Conservation (phyloP, 257 asterid genomes). For the Lavandula angustifolia region DNA sequence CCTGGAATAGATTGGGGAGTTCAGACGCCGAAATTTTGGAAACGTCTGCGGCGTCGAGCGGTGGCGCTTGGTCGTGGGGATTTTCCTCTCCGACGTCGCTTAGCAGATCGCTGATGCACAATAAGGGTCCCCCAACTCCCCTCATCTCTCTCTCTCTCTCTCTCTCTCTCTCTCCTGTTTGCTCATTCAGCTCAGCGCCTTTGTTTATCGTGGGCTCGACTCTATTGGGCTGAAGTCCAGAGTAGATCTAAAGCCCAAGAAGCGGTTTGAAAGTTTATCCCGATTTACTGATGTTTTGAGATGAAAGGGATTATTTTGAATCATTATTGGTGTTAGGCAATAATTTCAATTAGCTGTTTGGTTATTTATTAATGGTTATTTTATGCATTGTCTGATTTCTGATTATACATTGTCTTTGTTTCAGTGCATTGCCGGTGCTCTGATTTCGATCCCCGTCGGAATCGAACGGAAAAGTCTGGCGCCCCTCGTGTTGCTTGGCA, state of each 20-base stretch:
- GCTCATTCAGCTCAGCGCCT: no score
- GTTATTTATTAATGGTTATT: no score
- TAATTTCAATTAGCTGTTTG: no score
- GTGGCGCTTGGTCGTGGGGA: constrained; percentile 34
- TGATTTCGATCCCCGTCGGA: constrained; percentile 92
- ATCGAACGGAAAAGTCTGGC: constrained; percentile 80
- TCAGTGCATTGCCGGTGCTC: no score
- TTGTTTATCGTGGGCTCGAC: not conserved
- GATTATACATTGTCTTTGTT: no score
- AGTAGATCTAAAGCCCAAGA: no score
- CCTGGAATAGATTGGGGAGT: constrained; percentile 72
- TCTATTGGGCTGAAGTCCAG: constrained; percentile 16
- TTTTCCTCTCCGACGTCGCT: constrained; percentile 67
- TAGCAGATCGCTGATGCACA: constrained; percentile 84
- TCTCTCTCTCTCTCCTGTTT: no score
- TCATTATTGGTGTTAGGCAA: no score
- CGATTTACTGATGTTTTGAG: no score
- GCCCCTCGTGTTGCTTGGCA: constrained; percentile 93
- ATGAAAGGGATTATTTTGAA: no score
- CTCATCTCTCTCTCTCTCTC: constrained; percentile 49
- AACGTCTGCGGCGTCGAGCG: constrained; percentile 32
- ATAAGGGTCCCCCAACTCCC: constrained; percentile 83
- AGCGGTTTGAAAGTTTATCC: no score
- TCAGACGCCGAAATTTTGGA: constrained; percentile 46
- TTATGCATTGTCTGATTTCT: no score